These are phyloP conservation scores for Backusella luteola DNA, from an alignment of 192 early-diverging fungal species.

Conservation along the genomic window DNA sequence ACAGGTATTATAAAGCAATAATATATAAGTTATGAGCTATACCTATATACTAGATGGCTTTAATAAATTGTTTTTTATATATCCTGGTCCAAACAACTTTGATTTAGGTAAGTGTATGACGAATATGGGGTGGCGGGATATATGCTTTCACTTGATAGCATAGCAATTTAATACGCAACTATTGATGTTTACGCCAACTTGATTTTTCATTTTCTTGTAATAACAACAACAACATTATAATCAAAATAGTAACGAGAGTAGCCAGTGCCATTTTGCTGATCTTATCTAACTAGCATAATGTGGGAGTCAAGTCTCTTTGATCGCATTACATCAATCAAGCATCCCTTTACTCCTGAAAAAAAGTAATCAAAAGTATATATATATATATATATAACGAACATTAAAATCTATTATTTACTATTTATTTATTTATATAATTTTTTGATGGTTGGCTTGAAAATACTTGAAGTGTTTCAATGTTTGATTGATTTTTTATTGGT, in stretches of 20 bases:
- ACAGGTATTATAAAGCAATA: too few relatives aligned
- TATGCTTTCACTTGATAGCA: too few relatives aligned
- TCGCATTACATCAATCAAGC: background rate
- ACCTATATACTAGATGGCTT: too few relatives aligned
- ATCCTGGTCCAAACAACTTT: too few relatives aligned
- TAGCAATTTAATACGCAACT: background rate
- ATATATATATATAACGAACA: background rate
- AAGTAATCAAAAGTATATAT: background rate
- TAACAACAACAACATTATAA: too few relatives aligned
- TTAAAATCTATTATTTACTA: background rate
- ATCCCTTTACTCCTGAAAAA: background rate
- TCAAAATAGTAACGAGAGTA: background rate
- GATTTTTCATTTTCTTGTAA: background rate
- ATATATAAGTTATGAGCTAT: too few relatives aligned
- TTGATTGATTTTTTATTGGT: background rate
- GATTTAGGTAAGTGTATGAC: too few relatives aligned
- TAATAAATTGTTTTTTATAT: too few relatives aligned
- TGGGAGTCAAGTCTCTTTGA: background rate
- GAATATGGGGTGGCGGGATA: too few relatives aligned
- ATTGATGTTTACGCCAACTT: background rate
- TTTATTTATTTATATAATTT: background rate
- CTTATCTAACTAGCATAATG: background rate
- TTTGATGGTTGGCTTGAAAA: background rate
- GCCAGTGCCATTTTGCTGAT: background rate
- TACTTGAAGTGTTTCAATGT: background rate